A percentile compares a stretch with the other conserved stretches of the same genome.
Evolutionary conservation across 2,329 filamentous ascomycete genomes (phyloP).

Genomic region (Trichoderma oligosporum): DNA sequence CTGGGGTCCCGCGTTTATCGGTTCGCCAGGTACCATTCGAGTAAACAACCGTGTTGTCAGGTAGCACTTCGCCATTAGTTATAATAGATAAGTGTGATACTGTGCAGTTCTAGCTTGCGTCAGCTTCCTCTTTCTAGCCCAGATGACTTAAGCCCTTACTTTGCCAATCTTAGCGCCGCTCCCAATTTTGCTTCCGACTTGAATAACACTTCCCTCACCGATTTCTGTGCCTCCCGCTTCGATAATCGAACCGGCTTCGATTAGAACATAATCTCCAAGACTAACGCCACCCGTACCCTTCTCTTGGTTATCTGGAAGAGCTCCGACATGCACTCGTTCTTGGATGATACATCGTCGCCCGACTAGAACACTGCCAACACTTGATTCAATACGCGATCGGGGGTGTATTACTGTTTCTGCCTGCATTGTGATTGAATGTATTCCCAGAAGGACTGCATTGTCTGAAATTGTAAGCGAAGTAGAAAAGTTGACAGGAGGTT

Average conservation of each 20-base stretch:
- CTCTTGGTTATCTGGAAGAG: constrained; percentile 30
- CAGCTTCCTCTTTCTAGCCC: neutral
- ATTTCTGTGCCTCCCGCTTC: constrained; percentile 60
- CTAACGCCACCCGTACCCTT: constrained; percentile 46
- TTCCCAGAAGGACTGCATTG: constrained; percentile 62
- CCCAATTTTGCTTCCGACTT: constrained; percentile 58
- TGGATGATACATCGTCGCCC: constrained; percentile 79
- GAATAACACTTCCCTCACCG: constrained; percentile 57
- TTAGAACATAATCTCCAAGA: constrained; percentile 57
- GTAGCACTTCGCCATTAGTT: constrained; percentile 53
- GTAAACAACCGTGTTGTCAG: constrained; percentile 67
- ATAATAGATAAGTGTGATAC: constrained; percentile 63
- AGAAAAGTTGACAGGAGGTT: constrained; percentile 59
- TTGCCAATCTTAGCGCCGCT: constrained; percentile 60
- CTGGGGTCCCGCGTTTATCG: constrained; percentile 59
- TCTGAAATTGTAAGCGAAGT: constrained; percentile 60
- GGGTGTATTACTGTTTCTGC: constrained; percentile 82
- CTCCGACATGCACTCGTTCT: constrained; percentile 61
- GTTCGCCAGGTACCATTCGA: constrained; percentile 56
- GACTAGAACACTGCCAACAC: constrained; percentile 72
- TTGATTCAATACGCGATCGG: constrained; percentile 73
- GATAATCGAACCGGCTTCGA: constrained; percentile 58
- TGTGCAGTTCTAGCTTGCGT: constrained; percentile 57
- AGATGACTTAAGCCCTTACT: constrained; percentile 37
- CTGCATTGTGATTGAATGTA: constrained; percentile 72